Evolutionary conservation across 805 yeast species (phyloP).

Genomic region (Spencermartinsiella europaea): DNA sequence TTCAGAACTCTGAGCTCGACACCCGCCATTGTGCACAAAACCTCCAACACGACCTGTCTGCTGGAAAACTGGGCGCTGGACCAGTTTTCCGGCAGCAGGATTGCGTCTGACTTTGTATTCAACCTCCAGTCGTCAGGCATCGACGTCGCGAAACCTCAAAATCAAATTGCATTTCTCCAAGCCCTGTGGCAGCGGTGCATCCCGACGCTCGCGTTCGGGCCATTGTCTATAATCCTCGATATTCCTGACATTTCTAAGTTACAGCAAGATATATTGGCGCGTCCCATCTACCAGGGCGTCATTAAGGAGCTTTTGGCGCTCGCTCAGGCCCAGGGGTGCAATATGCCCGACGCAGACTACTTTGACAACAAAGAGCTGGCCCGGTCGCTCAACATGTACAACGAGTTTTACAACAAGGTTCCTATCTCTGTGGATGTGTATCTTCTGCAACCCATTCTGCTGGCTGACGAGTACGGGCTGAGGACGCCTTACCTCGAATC

Average conservation of each 20-base stretch:
- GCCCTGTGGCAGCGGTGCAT: constrained; percentile 82
- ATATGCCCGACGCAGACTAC: constrained; percentile 54
- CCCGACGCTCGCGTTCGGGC: constrained; percentile 72
- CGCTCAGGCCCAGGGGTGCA: constrained; percentile 42
- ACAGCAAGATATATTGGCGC: constrained; percentile 66
- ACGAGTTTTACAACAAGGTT: constrained; percentile 54
- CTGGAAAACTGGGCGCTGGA: not conserved
- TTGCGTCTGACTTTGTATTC: constrained; percentile 12
- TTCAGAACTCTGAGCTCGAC: not conserved
- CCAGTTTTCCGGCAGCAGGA: constrained; percentile 3
- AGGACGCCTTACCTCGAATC: constrained; percentile 90
- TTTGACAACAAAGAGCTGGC: not conserved
- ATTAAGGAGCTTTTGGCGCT: constrained; percentile 69
- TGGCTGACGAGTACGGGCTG: constrained; percentile 84
- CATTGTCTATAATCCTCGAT: constrained; percentile 70
- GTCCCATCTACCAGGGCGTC: constrained; percentile 78
- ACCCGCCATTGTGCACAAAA: not conserved
- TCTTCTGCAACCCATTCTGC: constrained; percentile 75
- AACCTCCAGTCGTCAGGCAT: constrained; percentile 21
- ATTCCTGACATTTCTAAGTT: constrained; percentile 56
- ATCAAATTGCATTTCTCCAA: constrained; percentile 11
- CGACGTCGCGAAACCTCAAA: constrained; percentile 14
- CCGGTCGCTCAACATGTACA: constrained; percentile 51
- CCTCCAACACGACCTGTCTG: not conserved
- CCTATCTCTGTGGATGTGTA: constrained; percentile 68